Conservation (phyloP, 805 yeast genomes). For the Ogataea pignaliae region DNA sequence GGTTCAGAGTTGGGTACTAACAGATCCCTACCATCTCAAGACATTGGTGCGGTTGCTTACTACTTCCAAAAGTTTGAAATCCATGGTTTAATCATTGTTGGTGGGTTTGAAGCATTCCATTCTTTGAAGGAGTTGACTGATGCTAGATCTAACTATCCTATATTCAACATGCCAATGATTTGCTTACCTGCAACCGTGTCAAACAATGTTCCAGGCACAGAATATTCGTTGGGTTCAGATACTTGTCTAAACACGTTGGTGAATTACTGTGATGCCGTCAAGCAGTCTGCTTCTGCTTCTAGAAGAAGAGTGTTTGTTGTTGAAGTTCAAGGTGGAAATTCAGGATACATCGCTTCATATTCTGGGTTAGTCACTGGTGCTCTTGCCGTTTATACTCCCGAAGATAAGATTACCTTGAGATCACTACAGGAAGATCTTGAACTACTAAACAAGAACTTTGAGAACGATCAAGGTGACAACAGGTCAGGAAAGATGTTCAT, state of each 20-base stretch:
- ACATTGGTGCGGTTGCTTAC: constrained; percentile 68
- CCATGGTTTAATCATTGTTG: constrained; percentile 69
- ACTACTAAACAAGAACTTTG: constrained; percentile 62
- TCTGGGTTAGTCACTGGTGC: constrained; percentile 89
- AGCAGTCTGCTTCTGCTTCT: constrained; percentile 74
- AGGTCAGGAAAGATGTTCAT: constrained; percentile 83
- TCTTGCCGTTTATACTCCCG: constrained; percentile 87
- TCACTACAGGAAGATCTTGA: constrained; percentile 74
- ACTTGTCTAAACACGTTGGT: constrained; percentile 70
- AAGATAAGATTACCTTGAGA: constrained; percentile 63
- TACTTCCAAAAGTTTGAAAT: constrained; percentile 63
- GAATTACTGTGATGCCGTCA: constrained; percentile 72
- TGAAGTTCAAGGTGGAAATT: constrained; percentile 83
- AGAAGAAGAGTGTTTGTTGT: constrained; percentile 77
- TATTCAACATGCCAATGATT: constrained; percentile 73
- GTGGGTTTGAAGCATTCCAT: constrained; percentile 80
- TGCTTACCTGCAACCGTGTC: constrained; percentile 77
- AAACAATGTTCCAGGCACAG: constrained; percentile 79
- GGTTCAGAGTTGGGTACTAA: constrained; percentile 84
- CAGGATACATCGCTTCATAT: constrained; percentile 81
- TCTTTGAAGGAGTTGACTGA: constrained; percentile 62
- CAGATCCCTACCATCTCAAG: constrained; percentile 62
- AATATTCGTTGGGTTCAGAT: constrained; percentile 71
- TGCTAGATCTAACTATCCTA: constrained; percentile 59
- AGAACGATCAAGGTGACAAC: constrained; percentile 69